These are phyloP conservation scores for Crithidia thermophila DNA, from an alignment of 208 protist species.

Conservation along the genomic window DNA sequence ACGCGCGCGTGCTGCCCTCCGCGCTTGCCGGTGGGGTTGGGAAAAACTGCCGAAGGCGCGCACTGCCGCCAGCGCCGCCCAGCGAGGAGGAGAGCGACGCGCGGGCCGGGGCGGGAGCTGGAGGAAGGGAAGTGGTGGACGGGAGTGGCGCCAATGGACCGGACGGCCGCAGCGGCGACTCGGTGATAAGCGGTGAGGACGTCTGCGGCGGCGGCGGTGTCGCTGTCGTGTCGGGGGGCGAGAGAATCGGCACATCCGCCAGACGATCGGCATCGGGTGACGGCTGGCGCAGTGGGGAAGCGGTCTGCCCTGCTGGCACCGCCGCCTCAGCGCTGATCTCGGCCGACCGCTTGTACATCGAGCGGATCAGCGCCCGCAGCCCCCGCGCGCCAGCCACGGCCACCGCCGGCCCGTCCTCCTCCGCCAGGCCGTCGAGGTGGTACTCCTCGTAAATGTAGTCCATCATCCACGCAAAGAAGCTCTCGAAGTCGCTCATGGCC, in stretches of 20 bases:
- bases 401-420: slow-evolving; percentile 24
- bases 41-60: slow-evolving; percentile 25
- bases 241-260: too few species aligned
- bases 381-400: slow-evolving; percentile 67
- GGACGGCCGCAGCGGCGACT: neutral
- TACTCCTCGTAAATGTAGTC: slow-evolving; percentile 89
- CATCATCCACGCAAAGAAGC: slow-evolving; percentile 83
- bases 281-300: too few species aligned
- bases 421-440: slow-evolving; percentile 35
- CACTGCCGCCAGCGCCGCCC: neutral
- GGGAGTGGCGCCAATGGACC: slow-evolving; percentile 6
- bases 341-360: slow-evolving; percentile 41
- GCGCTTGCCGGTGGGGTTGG: slow-evolving; percentile 36
- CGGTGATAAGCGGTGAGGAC: neutral
- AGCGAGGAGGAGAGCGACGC: slow-evolving; percentile 4
- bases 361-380: slow-evolving; percentile 67
- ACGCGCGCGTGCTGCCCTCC: slow-evolving; percentile 7
- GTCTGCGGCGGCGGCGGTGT: neutral
- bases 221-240: too few species aligned
- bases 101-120: neutral
- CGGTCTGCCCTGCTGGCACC: too few species aligned
- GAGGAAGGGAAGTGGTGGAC: neutral
- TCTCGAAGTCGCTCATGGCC: slow-evolving; percentile 79
- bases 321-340: neutral
- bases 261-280: too few species aligned